Base-by-base conservation (phyloP, 306 rosid genomes). In the Vigna nakashimae region DNA sequence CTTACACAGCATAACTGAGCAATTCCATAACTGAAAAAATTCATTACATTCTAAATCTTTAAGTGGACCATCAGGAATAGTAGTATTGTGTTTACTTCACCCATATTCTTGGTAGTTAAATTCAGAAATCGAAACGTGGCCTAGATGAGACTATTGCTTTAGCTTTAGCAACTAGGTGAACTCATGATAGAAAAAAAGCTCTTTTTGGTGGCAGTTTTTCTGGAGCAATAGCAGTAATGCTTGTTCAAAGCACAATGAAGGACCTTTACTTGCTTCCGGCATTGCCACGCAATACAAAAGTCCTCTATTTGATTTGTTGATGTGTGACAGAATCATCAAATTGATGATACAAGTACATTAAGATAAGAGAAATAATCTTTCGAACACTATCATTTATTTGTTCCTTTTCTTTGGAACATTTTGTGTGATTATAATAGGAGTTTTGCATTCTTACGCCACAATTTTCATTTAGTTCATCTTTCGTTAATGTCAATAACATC, bases 201-300 rank as follows among this genome's bases (percentile, higher is more conserved):
- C 17, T 65, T 52, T 73, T 70, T 78, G 78, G 81, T 68, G 3
- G 14, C 88, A 90, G 95, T 22, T 90, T 86, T 84, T 65, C 88
- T 55, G 81, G 90, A 13, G 93, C 96, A 55, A 72, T 90, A 60
- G 93, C 92, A 18, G 97, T 89, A 84, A 92, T 90, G 93, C 89
- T 92, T 74, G 95, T 92, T 71, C 97, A 90, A 56, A 90, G 97
- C 88, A 90, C 97, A 2, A 36, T 69, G 7, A 92, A 86, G 79
- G 96, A 92, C 65, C 85, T 92, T 2, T 84, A 81, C 85, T 82
- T 92, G 71, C 97, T 92, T 79, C 96, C 97, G 0, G 96, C 97
- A 3, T 85, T 92, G 82, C 97, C 97, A 0, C 85, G 89, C 17
- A 92, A 89, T 57, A 90, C 20, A 18, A 18, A 18, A 18, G 20